phyloP scores from a whole-genome alignment of 495 filamentous ascomycete genomes.

The Apodospora peruviana region DNA sequence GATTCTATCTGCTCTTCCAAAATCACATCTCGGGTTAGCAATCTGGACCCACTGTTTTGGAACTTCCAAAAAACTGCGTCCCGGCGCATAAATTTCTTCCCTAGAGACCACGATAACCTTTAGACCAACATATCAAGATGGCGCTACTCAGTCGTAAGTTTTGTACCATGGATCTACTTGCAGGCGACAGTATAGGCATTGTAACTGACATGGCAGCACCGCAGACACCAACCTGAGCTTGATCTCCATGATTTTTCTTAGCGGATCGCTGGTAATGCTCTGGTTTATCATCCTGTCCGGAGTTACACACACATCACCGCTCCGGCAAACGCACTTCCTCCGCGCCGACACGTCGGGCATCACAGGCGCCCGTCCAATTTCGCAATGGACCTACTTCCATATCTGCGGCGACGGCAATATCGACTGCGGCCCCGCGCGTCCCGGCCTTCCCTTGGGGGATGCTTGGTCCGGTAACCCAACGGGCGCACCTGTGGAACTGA shows the following conservation, averaged over 20 bases:
- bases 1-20: neutral
- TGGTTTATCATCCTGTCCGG: constrained; percentile 78
- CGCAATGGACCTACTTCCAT: constrained; percentile 87
- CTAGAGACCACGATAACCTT: too few species aligned
- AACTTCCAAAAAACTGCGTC: too few species aligned
- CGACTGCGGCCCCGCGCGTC: constrained; percentile 39
- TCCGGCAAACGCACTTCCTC: constrained; percentile 77
- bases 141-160: neutral
- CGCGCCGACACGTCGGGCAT: constrained; percentile 67
- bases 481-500: constrained; percentile 34
- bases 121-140: neutral
- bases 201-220: neutral
- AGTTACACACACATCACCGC: constrained; percentile 50
- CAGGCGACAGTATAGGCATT: too few species aligned
- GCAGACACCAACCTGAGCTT: constrained; percentile 34
- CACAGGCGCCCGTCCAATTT: constrained; percentile 52
- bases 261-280: constrained; percentile 66
- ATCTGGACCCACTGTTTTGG: too few species aligned
- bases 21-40: too few species aligned
- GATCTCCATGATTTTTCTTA: constrained; percentile 68
- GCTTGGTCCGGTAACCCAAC: constrained; percentile 40
- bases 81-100: too few species aligned
- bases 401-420: constrained; percentile 48
- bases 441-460: constrained; percentile 43
- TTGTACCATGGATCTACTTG: too few species aligned